A percentile compares a stretch with the other conserved stretches of the same genome.
phyloP scores from a whole-genome alignment of 169 alveolate species.

The Eimeria zaria region DNA sequence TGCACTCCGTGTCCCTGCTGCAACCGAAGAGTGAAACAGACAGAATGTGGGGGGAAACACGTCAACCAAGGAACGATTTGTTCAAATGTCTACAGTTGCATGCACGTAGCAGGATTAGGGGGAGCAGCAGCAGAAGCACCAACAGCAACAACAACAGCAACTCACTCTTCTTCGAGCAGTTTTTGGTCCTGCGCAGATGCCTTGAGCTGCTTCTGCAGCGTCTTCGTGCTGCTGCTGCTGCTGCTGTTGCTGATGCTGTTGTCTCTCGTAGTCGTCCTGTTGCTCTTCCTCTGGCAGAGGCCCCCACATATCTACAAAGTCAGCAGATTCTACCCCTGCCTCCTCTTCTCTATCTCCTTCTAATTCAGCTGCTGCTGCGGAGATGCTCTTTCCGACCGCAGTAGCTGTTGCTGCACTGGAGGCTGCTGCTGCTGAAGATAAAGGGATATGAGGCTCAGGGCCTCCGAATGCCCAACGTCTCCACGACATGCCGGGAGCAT shows the following conservation, averaged over 20 bases:
- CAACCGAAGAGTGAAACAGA: not conserved
- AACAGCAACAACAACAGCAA: not conserved
- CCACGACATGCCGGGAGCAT: conserved; percentile 75
- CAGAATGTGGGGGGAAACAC: not conserved
- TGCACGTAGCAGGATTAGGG: no score
- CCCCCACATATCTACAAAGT: conserved; percentile 57
- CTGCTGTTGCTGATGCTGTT: conserved; percentile 7
- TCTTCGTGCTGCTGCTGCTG: not conserved
- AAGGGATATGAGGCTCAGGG: not conserved
- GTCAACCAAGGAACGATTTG: not conserved
- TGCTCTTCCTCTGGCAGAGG: conserved; percentile 55
- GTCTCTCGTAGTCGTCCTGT: not conserved
- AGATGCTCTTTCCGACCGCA: not conserved
- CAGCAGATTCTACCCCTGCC: conserved; percentile 51
- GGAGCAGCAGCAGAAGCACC: no score
- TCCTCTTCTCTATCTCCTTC: not conserved
- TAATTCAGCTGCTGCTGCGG: not conserved
- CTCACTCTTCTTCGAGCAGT: conserved; percentile 25
- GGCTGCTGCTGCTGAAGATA: conserved; percentile 39
- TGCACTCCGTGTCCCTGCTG: conserved; percentile 29
- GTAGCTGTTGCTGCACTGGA: conserved; percentile 35
- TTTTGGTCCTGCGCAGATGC: not conserved
- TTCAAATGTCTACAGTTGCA: not conserved
- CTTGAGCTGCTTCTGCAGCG: not conserved
- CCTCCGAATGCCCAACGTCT: conserved; percentile 63